Percentiles rank a stretch among this genome's conserved stretches.
These are phyloP conservation scores for Melaleuca quinquenervia DNA, from an alignment of 345 rosid genomes.

Conservation along the genomic window DNA sequence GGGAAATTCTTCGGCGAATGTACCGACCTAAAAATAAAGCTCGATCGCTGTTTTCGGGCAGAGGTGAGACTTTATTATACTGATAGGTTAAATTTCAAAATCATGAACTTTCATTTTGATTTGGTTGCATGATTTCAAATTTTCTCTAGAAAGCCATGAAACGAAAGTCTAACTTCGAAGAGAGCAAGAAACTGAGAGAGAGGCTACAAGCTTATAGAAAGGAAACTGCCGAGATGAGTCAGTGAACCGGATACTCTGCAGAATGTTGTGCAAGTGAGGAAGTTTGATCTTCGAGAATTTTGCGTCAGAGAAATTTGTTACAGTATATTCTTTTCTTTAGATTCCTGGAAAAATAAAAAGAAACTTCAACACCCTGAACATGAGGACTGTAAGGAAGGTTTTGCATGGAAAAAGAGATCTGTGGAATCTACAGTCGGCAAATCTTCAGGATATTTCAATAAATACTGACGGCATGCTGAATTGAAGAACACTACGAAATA, in stretches of 20 bases:
- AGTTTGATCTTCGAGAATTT: neutral
- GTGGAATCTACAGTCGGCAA: neutral
- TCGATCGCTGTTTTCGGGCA: slow-evolving; percentile 71
- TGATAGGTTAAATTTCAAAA: neutral
- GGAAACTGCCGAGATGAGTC: slow-evolving; percentile 20
- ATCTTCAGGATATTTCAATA: neutral
- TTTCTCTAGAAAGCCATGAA: slow-evolving; percentile 68
- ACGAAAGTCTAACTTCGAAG: slow-evolving; percentile 74
- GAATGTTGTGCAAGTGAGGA: neutral
- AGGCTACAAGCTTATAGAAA: slow-evolving; percentile 41
- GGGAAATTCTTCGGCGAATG: slow-evolving; percentile 85
- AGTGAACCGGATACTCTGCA: neutral
- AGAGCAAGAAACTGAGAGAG: slow-evolving; percentile 49
- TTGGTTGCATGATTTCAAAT: neutral
- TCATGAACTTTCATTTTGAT: neutral
- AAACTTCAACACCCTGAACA: neutral
- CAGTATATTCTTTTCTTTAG: neutral
- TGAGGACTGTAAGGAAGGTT: neutral
- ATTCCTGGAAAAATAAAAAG: neutral
- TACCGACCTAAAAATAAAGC: slow-evolving; percentile 73
- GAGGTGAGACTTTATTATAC: slow-evolving; percentile 34
- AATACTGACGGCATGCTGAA: neutral
- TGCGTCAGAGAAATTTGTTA: neutral
- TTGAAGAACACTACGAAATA: neutral
- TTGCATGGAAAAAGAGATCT: neutral